Base-by-base conservation (phyloP, 805 yeast genomes). In the Wickerhamiella allomyrinae region DNA sequence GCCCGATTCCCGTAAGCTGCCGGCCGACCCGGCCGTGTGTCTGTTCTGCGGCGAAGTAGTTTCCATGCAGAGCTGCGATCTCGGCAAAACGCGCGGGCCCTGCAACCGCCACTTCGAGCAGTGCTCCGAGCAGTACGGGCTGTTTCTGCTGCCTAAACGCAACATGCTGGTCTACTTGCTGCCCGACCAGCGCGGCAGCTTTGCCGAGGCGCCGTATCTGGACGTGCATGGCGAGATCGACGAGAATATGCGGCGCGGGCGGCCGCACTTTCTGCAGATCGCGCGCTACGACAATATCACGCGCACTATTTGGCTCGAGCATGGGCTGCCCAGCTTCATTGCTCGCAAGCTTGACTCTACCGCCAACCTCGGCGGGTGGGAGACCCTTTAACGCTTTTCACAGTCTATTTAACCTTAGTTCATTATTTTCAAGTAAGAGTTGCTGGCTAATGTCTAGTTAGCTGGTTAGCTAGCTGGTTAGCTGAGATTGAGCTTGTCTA, bases 311-410 rank as follows among this genome's bases (percentile, higher is more conserved):
- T 80, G 96, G 87, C 65, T 87, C 15, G 78, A 74, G 43, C 87
- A 85, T 54, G 82, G 81, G 54, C 66, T 84, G 2, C 79, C 84
- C 3, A 84, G 83, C 51, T 67, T 70, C 36, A 77, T 87, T 25
- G 86, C 85, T 1, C 68, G 97, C 48, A 76, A 77, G 49, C 68
- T 89, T 13, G 97, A 89, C 52, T 75, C 79, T 31, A 73, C 71
- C 7, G 61, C 79, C 25, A 97, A 89, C 58, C 74, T 79, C 29
- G 98, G 98, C 7, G 98, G 98, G 0, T 89, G 98, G 98, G 91
- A 81, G 51, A 82, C 91, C 1, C 63, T 81, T 47, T 84, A 29
- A 39, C 29, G 3, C 11, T 31, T 17, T n/a, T 20, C 15, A 13
- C n/a, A 13, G 34, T 10, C 15, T 39, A 13, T 39, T n/a, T 21